Evolutionary conservation across 2,329 filamentous ascomycete species (phyloP), one percentile per base, ranked within the genome.

Genomic region (Zopfia rhizophila): DNA sequence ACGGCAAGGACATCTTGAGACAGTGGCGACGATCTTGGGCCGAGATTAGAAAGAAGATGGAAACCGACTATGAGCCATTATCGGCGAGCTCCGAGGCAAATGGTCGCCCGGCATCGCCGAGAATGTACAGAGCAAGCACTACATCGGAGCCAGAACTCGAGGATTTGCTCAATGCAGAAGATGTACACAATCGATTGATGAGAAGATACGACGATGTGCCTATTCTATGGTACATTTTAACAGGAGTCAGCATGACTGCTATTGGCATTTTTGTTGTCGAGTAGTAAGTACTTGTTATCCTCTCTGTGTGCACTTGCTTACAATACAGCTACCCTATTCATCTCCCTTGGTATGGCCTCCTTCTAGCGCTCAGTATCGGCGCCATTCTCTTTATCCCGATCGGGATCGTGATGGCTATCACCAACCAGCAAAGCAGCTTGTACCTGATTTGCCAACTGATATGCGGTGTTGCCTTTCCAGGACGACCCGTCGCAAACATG

Each of bases 391-490:
- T 95, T 75, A 90, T 96, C 48, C 91, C 91, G 8, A 93, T 94
- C 54, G 91, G 91, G 50, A 94, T 95, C 66, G 89, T 96, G 61
- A 95, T 94, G 89, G 91, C 90, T 12, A 90, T 95, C 56, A 95
- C 91, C 7, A 95, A 94, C 68, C 90, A 93, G 66, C 89, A 94
- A 70, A 90, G 86, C 70, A 90, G 87, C 69, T 90, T 93, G 56
- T 94, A 93, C 68, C 81, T 94, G 24, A 89, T 94, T 60, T 93
- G 90, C 68, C 90, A 94, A 71, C 81, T 95, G 45, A 86, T 94
- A 54, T 93, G 89, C 53, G 91, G 91, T 41, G 85, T 83, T 38
- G 79, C 91, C 12, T 95, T 95, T 66, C 90, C 90, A 1, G 91
- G 91, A 19, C 86, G 88, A 1, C 91, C 91, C 1, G 89, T 95